A percentile compares a stretch with the other conserved stretches of the same genome.
Conservation (phyloP, 139 green algal species). For the Micractinium sp. region DNA sequence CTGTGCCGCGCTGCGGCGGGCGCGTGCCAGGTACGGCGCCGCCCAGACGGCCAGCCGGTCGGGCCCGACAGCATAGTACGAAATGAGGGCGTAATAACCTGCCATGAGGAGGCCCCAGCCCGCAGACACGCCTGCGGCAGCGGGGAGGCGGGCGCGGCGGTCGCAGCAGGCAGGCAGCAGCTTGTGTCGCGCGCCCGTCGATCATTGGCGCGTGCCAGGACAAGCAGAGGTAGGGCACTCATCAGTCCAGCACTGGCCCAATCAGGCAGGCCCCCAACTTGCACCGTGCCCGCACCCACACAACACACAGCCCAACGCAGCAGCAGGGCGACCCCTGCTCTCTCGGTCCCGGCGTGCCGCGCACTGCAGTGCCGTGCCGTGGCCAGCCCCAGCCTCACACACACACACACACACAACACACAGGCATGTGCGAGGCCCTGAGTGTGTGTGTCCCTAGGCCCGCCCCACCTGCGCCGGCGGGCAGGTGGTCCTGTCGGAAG, state of each 20-base stretch:
- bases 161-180: too few relatives aligned
- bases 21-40: not conserved
- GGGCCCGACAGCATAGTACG: conserved; percentile 20
- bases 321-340: not conserved
- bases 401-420: not conserved
- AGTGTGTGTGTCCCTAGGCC: too few relatives aligned
- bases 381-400: not conserved
- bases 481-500: conserved; percentile 6
- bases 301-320: not conserved
- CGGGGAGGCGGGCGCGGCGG: not conserved
- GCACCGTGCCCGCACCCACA: not conserved
- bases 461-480: not conserved
- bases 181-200: not conserved
- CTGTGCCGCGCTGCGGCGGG: not conserved
- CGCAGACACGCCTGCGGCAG: not conserved
- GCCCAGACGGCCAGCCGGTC: not conserved
- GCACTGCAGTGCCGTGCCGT: too few relatives aligned
- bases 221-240: not conserved
- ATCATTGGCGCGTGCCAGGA: not conserved
- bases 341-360: too few relatives aligned
- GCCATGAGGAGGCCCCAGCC: conserved; percentile 26
- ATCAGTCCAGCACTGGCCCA: not conserved
- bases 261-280: not conserved
- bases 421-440: too few relatives aligned
- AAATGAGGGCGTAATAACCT: conserved; percentile 5